Evolutionary conservation across 257 asterid genomes (phyloP).

Genomic region (Misopates orontium): DNA sequence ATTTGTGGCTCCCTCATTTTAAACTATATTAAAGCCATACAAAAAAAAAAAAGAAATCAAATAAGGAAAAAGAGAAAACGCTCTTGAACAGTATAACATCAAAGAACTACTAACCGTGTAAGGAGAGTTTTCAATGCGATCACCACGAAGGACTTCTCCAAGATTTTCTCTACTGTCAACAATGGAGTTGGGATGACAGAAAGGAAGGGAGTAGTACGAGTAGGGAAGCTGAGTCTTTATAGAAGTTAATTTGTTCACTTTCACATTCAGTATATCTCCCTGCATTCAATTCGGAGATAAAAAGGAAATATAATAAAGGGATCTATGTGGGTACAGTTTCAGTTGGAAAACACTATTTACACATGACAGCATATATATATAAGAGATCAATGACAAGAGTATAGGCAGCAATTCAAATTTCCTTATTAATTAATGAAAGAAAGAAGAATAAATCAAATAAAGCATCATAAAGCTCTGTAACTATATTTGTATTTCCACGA

Average conservation of each 20-base stretch:
- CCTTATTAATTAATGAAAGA: too few relatives aligned
- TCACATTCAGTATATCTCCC: constrained; percentile 66
- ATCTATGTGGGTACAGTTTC: constrained; percentile 1
- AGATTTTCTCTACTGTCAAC: constrained; percentile 78
- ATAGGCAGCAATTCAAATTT: neutral
- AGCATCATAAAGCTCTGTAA: neutral
- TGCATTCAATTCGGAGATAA: constrained; percentile 25
- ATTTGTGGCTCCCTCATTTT: constrained; percentile 78
- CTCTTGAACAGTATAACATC: neutral
- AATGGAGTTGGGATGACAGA: constrained; percentile 54
- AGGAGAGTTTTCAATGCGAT: constrained; percentile 79
- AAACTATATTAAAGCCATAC: constrained; percentile 44
- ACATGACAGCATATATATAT: neutral
- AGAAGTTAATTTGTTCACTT: constrained; percentile 75
- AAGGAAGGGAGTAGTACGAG: constrained; percentile 65
- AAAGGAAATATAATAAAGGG: neutral
- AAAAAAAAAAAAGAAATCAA: constrained; percentile 18
- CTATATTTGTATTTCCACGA: neutral
- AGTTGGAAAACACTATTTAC: neutral
- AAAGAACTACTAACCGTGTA: constrained; percentile 43
- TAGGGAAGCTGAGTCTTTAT: constrained; percentile 80
- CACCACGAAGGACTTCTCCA: constrained; percentile 84
- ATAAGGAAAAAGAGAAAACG: constrained; percentile 11
- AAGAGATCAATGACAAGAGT: neutral
- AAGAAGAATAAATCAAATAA: neutral